A percentile compares a stretch with the other conserved stretches of the same genome.
Conservation (phyloP, 2,329 filamentous ascomycete genomes). For the Fusarium chlamydosporum region DNA sequence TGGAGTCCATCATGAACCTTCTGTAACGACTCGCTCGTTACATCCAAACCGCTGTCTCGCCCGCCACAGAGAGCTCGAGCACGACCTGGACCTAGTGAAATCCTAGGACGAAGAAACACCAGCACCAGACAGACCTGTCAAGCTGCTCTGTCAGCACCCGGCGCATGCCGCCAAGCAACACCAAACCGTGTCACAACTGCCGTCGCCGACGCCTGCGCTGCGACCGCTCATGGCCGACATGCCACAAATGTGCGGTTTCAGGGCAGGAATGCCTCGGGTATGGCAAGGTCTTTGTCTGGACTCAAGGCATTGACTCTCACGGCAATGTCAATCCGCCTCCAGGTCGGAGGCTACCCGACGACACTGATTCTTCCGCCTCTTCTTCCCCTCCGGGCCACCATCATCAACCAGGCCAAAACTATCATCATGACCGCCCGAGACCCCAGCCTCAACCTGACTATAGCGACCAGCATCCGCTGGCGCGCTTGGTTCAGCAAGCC, state of each 20-base stretch:
- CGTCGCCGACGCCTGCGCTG: constrained; percentile 72
- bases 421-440: constrained; percentile 25
- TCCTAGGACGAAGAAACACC: constrained; percentile 27
- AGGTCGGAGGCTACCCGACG: constrained; percentile 43
- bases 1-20: constrained; percentile 41
- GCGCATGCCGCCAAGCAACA: constrained; percentile 56
- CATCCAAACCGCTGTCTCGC: constrained; percentile 41
- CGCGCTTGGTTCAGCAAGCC: constrained; percentile 32
- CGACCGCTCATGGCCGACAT: constrained; percentile 71
- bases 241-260: constrained; percentile 70
- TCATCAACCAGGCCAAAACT: constrained; percentile 17
- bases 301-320: constrained; percentile 64
- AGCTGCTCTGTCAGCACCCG: constrained; percentile 49
- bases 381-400: constrained; percentile 12
- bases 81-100: constrained; percentile 37
- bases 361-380: constrained; percentile 40
- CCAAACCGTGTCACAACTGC: constrained; percentile 72
- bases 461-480: constrained; percentile 43
- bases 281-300: constrained; percentile 72
- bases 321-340: constrained; percentile 60
- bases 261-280: constrained; percentile 74
- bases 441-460: constrained; percentile 42
- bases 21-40: constrained; percentile 43
- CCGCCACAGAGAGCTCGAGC: constrained; percentile 40
- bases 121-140: constrained; percentile 30